Percentiles rank a stretch among this genome's conserved stretches.
Conservation (phyloP, 352 stramenopile species). For the Globisporangium irregulare region DNA sequence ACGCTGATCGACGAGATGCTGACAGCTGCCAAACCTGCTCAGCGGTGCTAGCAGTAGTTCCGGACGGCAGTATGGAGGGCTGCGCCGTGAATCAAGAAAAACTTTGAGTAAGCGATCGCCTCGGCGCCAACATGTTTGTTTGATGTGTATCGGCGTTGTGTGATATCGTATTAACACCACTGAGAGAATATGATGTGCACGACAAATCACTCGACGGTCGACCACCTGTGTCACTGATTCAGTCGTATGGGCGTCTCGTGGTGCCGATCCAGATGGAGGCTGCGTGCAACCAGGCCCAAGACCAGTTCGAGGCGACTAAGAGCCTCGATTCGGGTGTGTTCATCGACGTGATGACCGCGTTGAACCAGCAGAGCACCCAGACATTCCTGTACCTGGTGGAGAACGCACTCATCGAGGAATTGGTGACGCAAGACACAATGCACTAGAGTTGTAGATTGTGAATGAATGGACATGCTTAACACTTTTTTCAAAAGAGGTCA, state of each 20-base stretch:
- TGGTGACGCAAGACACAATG: neutral
- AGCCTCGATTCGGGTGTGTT: neutral
- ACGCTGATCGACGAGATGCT: slow-evolving; percentile 19
- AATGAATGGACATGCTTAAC: too few relatives aligned
- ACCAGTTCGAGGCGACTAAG: neutral
- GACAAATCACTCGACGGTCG: neutral
- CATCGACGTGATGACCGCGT: neutral
- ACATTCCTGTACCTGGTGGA: neutral
- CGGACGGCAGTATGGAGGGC: neutral
- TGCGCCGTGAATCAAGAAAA: too few relatives aligned
- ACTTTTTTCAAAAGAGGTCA: too few relatives aligned
- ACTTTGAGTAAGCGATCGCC: too few relatives aligned
- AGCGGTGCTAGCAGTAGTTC: neutral
- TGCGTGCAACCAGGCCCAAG: neutral
- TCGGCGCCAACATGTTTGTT: too few relatives aligned
- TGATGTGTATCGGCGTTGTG: too few relatives aligned
- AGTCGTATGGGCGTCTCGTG: neutral
- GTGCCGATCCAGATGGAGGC: neutral
- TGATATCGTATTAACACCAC: too few relatives aligned
- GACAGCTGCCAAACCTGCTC: neutral
- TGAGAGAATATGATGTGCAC: neutral
- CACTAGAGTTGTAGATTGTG: too few relatives aligned
- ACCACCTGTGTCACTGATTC: neutral
- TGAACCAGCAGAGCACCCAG: neutral
- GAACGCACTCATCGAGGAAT: neutral